Percentiles rank a stretch among this genome's conserved stretches.
These are phyloP conservation scores for Pharnaceum exiguum DNA, from an alignment of 148 eudicot species.

Conservation along the genomic window DNA sequence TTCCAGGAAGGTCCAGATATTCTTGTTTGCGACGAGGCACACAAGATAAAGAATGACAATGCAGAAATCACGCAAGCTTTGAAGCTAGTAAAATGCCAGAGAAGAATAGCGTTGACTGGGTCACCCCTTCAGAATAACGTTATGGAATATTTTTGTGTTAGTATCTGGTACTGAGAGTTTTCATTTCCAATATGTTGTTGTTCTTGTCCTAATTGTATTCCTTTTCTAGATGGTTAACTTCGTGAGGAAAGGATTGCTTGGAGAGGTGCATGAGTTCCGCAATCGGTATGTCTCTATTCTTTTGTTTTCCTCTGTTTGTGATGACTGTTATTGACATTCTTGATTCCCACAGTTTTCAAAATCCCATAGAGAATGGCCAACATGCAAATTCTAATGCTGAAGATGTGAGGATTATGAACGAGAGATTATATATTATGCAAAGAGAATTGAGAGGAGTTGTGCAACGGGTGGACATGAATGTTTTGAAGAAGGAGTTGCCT, in stretches of 20 bases:
- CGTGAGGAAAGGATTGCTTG: slow-evolving; percentile 97
- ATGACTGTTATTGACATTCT: slow-evolving; percentile 13
- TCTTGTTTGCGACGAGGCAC: slow-evolving; percentile 98
- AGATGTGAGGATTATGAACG: slow-evolving; percentile 96
- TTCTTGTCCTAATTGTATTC: neutral
- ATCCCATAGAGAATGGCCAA: slow-evolving; percentile 93
- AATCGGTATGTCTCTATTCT: slow-evolving; percentile 57
- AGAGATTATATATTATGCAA: slow-evolving; percentile 90
- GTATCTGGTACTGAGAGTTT: slow-evolving; percentile 15
- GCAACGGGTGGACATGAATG: slow-evolving; percentile 97
- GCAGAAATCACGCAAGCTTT: slow-evolving; percentile 90
- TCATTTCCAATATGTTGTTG: neutral
- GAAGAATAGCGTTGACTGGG: slow-evolving; percentile 97
- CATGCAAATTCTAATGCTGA: slow-evolving; percentile 84
- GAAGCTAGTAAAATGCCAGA: slow-evolving; percentile 87
- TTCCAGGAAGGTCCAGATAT: slow-evolving; percentile 96
- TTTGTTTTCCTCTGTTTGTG: neutral
- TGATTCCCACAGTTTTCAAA: slow-evolving; percentile 66
- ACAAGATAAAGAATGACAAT: slow-evolving; percentile 85
- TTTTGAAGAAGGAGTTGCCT: slow-evolving; percentile 91
- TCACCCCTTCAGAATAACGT: slow-evolving; percentile 99
- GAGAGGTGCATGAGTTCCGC: slow-evolving; percentile 93
- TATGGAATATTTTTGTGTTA: slow-evolving; percentile 98
- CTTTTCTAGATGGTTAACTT: slow-evolving; percentile 90
- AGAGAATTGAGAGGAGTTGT: slow-evolving; percentile 96